A percentile compares a stretch with the other conserved stretches of the same genome.
phyloP scores from a whole-genome alignment of 441 rosid genomes.

The Populus trichocarpa region DNA sequence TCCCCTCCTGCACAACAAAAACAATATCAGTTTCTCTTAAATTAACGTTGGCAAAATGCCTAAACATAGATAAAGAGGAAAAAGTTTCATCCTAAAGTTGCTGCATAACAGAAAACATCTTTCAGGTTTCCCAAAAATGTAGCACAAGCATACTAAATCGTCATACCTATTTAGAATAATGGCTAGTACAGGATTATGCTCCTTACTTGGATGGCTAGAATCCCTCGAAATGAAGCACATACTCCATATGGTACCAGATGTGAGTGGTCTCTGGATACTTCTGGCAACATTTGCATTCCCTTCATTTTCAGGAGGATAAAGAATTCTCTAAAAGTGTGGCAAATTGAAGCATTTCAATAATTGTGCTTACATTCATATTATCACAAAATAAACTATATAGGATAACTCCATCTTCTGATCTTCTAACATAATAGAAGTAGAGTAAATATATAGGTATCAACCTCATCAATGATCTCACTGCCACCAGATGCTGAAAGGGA shows the following conservation, averaged over 20 bases:
- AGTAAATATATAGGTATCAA: constrained; percentile 19
- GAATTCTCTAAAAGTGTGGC: constrained; percentile 52
- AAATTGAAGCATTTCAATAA: constrained; percentile 26
- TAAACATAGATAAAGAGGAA: constrained; percentile 17
- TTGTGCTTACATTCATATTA: constrained; percentile 12
- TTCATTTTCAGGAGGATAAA: constrained; percentile 71
- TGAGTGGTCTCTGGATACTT: constrained; percentile 33
- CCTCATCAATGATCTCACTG: constrained; percentile 71
- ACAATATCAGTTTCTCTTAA: constrained; percentile 18
- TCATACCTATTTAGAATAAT: constrained; percentile 83
- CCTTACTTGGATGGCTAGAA: constrained; percentile 51
- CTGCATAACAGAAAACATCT: constrained; percentile 15
- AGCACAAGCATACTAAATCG: constrained; percentile 20
- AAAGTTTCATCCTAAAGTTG: constrained; percentile 19
- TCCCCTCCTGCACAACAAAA: constrained; percentile 64
- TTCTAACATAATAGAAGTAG: constrained; percentile 3
- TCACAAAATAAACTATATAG: not conserved
- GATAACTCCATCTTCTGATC: constrained; percentile 6
- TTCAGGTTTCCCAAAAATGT: constrained; percentile 18
- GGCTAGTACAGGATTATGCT: constrained; percentile 82
- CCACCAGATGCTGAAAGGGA: constrained; percentile 64
- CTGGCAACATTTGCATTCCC: constrained; percentile 34
- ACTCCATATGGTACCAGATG: constrained; percentile 97
- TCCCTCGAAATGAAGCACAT: constrained; percentile 86
- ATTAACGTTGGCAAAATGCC: constrained; percentile 26